These are phyloP conservation scores for Phaeosphaeriaceae sp. DNA, from an alignment of 2,329 filamentous ascomycete species.

Conservation along the genomic window DNA sequence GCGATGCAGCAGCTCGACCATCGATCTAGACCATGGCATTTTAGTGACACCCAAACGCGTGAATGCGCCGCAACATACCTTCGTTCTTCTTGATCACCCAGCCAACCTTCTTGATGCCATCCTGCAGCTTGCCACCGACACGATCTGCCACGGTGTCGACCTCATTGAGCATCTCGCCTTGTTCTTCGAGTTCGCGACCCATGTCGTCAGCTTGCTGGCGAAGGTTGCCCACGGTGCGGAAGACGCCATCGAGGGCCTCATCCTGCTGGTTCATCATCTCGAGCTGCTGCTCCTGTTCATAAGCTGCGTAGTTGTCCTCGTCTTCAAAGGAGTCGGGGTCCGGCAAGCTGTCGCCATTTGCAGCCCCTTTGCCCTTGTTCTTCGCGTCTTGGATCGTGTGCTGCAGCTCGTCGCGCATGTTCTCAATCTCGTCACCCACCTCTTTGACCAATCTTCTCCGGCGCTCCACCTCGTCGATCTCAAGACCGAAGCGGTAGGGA, in stretches of 20 bases:
- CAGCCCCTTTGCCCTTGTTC: slow-evolving; percentile 46
- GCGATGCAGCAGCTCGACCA: slow-evolving; percentile 91
- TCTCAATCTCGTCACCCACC: slow-evolving; percentile 85
- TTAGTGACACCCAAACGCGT: slow-evolving; percentile 1
- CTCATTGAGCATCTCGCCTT: slow-evolving; percentile 84
- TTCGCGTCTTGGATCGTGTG: slow-evolving; percentile 60
- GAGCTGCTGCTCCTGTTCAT: slow-evolving; percentile 89
- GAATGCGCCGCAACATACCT: slow-evolving; percentile 61
- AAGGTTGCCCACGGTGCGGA: slow-evolving; percentile 89
- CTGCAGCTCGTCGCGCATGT: slow-evolving; percentile 83
- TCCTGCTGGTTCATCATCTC: slow-evolving; percentile 96
- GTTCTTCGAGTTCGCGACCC: slow-evolving; percentile 95
- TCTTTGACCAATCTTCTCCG: slow-evolving; percentile 85
- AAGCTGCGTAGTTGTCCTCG: slow-evolving; percentile 73
- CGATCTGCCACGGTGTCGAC: slow-evolving; percentile 86
- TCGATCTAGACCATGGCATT: slow-evolving; percentile 56
- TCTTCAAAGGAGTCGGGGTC: slow-evolving; percentile 66
- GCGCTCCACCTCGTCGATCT: slow-evolving; percentile 80
- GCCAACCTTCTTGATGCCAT: slow-evolving; percentile 84
- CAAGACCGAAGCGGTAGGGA: slow-evolving; percentile 85
- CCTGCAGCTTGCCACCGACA: slow-evolving; percentile 84
- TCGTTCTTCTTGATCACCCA: slow-evolving; percentile 89
- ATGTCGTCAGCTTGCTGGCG: slow-evolving; percentile 92
- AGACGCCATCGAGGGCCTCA: slow-evolving; percentile 88
- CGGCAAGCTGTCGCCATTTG: slow-evolving; percentile 60